phyloP scores from a whole-genome alignment of 2,329 filamentous ascomycete genomes.

The Penicillium sp. region DNA sequence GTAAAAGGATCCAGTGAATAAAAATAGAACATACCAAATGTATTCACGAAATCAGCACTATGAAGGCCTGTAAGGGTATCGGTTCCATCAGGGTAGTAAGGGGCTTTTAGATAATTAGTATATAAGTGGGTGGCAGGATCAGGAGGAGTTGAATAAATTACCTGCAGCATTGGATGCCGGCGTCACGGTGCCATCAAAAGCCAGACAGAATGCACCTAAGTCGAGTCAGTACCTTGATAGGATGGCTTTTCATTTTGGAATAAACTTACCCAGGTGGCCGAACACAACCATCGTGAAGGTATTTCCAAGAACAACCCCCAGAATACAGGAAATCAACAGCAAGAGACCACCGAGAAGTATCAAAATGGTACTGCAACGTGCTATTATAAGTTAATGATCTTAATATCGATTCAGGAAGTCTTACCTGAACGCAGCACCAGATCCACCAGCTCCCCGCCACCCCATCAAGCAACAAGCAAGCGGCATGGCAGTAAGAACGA shows the following conservation, averaged over 20 bases:
- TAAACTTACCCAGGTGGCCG: conserved; percentile 10
- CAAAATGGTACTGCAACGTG: conserved; percentile 25
- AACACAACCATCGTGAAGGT: conserved; percentile 30
- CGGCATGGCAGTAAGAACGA: conserved; percentile 8
- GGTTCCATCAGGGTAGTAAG: conserved; percentile 7
- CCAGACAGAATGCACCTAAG: conserved; percentile 14
- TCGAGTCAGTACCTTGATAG: background rate
- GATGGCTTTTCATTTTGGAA: background rate
- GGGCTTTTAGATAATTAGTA: conserved; percentile 1
- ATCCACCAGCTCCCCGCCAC: conserved; percentile 13
- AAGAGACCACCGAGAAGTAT: conserved; percentile 38
- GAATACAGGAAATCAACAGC: conserved; percentile 32
- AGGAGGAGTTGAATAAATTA: background rate
- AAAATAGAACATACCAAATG: conserved; percentile 7
- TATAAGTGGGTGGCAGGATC: background rate
- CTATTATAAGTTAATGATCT: background rate
- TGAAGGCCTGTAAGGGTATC: conserved; percentile 10
- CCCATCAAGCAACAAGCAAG: conserved; percentile 12
- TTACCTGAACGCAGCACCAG: conserved; percentile 13
- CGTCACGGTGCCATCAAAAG: conserved; percentile 10
- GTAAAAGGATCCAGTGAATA: background rate
- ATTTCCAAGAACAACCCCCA: conserved; percentile 38
- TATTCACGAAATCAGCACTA: conserved; percentile 13
- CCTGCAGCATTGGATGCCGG: conserved; percentile 13
- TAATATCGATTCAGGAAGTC: conserved; percentile 2